phyloP scores from a whole-genome alignment of 768 basidiomycete species.

The Pluteus cervinus region DNA sequence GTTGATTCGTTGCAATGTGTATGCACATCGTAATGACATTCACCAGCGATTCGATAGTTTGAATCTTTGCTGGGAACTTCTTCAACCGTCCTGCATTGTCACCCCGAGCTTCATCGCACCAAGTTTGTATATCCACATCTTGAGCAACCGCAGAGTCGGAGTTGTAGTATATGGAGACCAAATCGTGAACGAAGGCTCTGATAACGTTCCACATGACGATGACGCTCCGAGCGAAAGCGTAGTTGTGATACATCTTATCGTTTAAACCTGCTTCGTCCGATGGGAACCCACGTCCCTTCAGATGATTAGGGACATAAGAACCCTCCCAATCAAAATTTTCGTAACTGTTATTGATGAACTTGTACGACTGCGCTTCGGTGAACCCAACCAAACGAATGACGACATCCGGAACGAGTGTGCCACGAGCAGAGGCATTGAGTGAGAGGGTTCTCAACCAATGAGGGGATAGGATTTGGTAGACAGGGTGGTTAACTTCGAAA shows the following conservation, averaged over 20 bases:
- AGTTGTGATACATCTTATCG: conserved; percentile 22
- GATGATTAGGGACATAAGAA: conserved; percentile 20
- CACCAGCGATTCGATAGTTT: conserved; percentile 19
- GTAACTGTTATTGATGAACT: too few relatives aligned
- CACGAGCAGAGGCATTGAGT: conserved; percentile 20
- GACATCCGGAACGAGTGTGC: conserved; percentile 9
- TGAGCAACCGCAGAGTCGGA: conserved; percentile 12
- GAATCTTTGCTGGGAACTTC: conserved; percentile 19
- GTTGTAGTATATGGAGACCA: conserved; percentile 14
- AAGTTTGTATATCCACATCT: conserved; percentile 15
- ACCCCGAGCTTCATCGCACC: conserved; percentile 18
- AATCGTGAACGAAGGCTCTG: conserved; percentile 18
- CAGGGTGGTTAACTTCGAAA: conserved; percentile 15
- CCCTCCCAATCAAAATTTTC: conserved; percentile 19
- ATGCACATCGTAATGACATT: conserved; percentile 26
- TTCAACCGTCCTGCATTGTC: conserved; percentile 14
- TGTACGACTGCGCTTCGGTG: too few relatives aligned
- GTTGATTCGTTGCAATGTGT: conserved; percentile 24
- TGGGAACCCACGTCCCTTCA: conserved; percentile 21
- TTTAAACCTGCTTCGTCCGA: conserved; percentile 18
- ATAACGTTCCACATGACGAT: conserved; percentile 19
- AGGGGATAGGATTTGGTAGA: conserved; percentile 20
- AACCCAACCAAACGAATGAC: too few relatives aligned
- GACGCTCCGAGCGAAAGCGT: conserved; percentile 20
- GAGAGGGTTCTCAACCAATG: conserved; percentile 24